phyloP scores from a whole-genome alignment of 768 basidiomycete genomes.

The Kwoniella pini region DNA sequence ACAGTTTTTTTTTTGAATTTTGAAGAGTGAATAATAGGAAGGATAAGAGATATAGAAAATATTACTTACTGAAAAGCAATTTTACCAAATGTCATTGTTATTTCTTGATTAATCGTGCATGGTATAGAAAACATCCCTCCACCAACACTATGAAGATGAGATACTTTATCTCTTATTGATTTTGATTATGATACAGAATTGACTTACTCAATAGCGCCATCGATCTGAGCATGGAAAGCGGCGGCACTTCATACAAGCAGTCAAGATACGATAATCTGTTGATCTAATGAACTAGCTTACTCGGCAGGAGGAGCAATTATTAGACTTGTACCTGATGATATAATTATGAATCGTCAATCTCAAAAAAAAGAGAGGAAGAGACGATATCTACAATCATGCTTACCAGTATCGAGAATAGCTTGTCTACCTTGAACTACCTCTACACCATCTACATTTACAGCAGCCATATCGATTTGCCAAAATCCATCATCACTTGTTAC shows the following conservation, averaged over 20 bases:
- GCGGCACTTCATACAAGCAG: slow-evolving; percentile 21
- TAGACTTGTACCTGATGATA: slow-evolving; percentile 43
- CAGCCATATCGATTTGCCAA: slow-evolving; percentile 73
- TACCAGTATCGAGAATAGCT: slow-evolving; percentile 71
- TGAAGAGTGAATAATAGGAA: slow-evolving; percentile 60
- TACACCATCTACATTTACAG: slow-evolving; percentile 63
- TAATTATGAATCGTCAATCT: slow-evolving; percentile 31
- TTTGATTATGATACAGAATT: too few species aligned
- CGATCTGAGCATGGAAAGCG: slow-evolving; percentile 63
- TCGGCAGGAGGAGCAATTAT: slow-evolving; percentile 44
- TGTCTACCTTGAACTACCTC: slow-evolving; percentile 60
- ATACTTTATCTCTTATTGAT: background rate
- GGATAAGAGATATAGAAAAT: slow-evolving; percentile 59
- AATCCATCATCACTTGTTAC: slow-evolving; percentile 56
- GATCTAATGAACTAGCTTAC: slow-evolving; percentile 5
- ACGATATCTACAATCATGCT: too few species aligned
- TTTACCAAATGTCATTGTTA: slow-evolving; percentile 66
- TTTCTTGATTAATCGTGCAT: slow-evolving; percentile 62
- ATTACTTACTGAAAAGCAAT: slow-evolving; percentile 65
- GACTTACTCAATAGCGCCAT: slow-evolving; percentile 59
- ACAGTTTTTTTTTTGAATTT: too few species aligned
- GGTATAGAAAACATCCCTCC: slow-evolving; percentile 66
- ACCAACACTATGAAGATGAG: slow-evolving; percentile 47
- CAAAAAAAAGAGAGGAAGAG: too few species aligned
- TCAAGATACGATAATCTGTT: background rate